Base-by-base conservation (phyloP, 1,284 basidiomycete species). In the Trichosporon asahii region DNA sequence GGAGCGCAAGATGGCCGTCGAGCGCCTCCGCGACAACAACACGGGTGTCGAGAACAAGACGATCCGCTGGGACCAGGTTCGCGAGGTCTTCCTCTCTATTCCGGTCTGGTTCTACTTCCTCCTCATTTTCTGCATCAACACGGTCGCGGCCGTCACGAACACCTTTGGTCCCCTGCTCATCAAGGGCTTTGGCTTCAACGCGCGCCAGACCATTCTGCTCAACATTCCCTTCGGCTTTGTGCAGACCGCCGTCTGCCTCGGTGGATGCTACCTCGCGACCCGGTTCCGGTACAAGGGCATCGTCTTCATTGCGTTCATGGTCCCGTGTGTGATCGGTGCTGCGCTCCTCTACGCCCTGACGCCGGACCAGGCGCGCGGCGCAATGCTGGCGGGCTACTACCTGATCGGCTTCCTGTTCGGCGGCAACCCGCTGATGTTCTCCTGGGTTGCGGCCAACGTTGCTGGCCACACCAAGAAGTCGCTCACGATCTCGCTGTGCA, bases 21-120 rank as follows among this genome's bases (percentile, higher is more conserved):
- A 84, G 75, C 76, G 82, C 25, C 75, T 84, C 6, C 72, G 78
- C 23, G 79, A 80, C 71, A 84, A 84, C 74, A 75, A 83, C 60
- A 77, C 78, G 1, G 81, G 80, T 68, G 75, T 77, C 31, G 75
- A 71, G 49, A 73, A 72, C 11, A 74, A 73, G 66, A 70, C 75
- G 29, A 75, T 84, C 77, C 79, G 80, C 68, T 77, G 77, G 74
- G 18, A 69, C n/a, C 82, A 84, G 66, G 74, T 77, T 27, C 11
- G 70, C 9, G 82, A 83, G 69, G 70, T 75, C 7, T 74, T 80
- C 69, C 71, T 76, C 14, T 80, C 76, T 66, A 73, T 80, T 2
- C 77, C 77, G 31, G 71, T 78, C 65, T 68, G 70, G 31, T 71
- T 82, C 55, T 72, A 77, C 65, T 76, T 78, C 63, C 68, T 73